Percentiles rank a stretch among this genome's conserved stretches.
Evolutionary conservation across 225 moss, liverwort and hornwort species (phyloP).

Genomic region (Climacium dendroides): DNA sequence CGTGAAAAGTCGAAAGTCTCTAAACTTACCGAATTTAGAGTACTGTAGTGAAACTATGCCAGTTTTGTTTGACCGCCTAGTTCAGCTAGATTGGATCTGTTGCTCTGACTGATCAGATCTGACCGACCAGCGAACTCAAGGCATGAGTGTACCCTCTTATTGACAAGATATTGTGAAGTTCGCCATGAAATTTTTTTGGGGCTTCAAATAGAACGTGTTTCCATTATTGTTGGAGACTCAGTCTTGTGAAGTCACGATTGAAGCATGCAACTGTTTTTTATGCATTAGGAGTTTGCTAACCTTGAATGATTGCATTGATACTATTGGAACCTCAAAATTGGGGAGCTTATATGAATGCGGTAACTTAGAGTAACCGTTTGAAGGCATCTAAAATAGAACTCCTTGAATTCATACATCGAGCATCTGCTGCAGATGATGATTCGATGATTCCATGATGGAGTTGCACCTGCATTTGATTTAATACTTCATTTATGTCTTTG

Average conservation of each 20-base stretch:
- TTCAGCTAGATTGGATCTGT: not conserved
- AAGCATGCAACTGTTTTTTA: not conserved
- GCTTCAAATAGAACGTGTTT: not conserved
- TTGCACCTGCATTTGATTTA: not conserved
- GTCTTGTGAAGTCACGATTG: not conserved
- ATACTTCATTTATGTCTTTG: no score
- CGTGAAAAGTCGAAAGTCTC: not conserved
- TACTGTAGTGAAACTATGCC: not conserved
- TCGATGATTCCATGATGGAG: not conserved
- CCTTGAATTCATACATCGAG: not conserved
- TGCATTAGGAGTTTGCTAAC: not conserved
- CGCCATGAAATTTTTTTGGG: not conserved
- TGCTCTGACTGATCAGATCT: not conserved
- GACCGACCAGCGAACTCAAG: not conserved
- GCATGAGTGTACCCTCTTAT: not conserved
- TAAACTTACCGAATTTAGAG: not conserved
- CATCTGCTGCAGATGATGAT: not conserved
- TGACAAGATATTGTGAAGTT: not conserved
- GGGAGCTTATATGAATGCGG: not conserved
- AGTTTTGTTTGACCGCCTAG: not conserved
- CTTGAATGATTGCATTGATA: not conserved
- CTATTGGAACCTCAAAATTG: not conserved
- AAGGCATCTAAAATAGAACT: not conserved
- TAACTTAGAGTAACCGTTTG: not conserved
- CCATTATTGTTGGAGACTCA: not conserved